Percentiles rank a stretch among this genome's conserved stretches.
Conservation (phyloP, 352 stramenopile species). For the Achlya hypogyna region DNA sequence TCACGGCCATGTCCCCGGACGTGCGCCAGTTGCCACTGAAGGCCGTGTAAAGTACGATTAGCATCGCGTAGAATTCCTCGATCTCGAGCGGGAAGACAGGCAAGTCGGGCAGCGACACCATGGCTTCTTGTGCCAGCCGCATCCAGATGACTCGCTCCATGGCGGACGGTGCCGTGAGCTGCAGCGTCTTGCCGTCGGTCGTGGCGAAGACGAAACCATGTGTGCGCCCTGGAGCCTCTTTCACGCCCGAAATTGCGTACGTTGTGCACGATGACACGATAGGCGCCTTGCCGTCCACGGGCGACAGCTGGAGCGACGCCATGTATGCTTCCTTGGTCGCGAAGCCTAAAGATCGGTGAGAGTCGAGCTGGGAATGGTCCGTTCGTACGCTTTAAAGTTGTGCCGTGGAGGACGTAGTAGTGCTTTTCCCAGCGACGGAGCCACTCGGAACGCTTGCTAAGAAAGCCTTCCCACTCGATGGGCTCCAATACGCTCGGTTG, state of each 20-base stretch:
- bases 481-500: conserved; percentile 29
- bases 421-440: conserved; percentile 71
- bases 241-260: conserved; percentile 73
- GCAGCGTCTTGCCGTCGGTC: conserved; percentile 78
- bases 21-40: conserved; percentile 72
- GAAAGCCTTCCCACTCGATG: conserved; percentile 73
- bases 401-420: conserved; percentile 80
- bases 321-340: conserved; percentile 79
- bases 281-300: conserved; percentile 24
- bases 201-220: conserved; percentile 86
- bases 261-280: background rate
- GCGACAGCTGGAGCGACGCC: conserved; percentile 42
- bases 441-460: conserved; percentile 77
- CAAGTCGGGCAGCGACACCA: conserved; percentile 73
- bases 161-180: conserved; percentile 59
- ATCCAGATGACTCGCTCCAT: conserved; percentile 86
- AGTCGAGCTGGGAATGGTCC: background rate
- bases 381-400: conserved; percentile 50
- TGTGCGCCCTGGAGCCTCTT: conserved; percentile 64
- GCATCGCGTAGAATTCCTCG: conserved; percentile 85
- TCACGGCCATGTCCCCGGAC: conserved; percentile 82
- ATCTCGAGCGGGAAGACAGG: conserved; percentile 75
- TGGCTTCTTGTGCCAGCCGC: conserved; percentile 70
- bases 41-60: conserved; percentile 79
- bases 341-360: conserved; percentile 25